phyloP scores from a whole-genome alignment of 2,329 filamentous ascomycete genomes.

The Tolypocladium endophyticum region DNA sequence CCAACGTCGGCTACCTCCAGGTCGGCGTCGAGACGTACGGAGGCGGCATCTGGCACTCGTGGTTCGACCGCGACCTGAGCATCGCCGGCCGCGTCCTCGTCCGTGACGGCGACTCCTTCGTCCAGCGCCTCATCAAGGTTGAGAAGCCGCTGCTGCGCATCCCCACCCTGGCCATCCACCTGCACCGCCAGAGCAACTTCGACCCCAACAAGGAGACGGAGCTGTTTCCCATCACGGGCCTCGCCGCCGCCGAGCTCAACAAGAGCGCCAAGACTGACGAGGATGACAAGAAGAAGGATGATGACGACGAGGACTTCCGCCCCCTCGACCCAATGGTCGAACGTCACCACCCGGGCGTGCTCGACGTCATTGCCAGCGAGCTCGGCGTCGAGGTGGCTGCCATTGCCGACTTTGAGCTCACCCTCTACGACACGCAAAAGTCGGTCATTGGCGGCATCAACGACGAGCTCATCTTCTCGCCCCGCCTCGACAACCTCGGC shows the following conservation, averaged over 20 bases:
- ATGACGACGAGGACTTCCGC: slow-evolving; percentile 45
- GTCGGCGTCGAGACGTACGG: slow-evolving; percentile 96
- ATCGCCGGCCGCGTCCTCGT: slow-evolving; percentile 85
- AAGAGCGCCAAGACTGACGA: slow-evolving; percentile 47
- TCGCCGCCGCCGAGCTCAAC: slow-evolving; percentile 83
- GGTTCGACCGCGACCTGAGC: slow-evolving; percentile 92
- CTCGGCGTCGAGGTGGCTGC: slow-evolving; percentile 59
- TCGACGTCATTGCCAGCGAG: slow-evolving; percentile 76
- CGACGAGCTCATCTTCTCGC: slow-evolving; percentile 91
- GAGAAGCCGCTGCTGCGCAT: slow-evolving; percentile 85
- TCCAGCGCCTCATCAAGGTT: slow-evolving; percentile 80
- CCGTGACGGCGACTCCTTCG: slow-evolving; percentile 59
- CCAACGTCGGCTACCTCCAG: slow-evolving; percentile 78
- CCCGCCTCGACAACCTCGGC: slow-evolving; percentile 89
- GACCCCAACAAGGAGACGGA: slow-evolving; percentile 96
- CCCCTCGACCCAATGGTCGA: slow-evolving; percentile 69
- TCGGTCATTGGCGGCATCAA: slow-evolving; percentile 79
- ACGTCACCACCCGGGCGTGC: slow-evolving; percentile 79
- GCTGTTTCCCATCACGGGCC: slow-evolving; percentile 82
- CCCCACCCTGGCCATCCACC: slow-evolving; percentile 86
- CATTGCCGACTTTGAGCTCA: slow-evolving; percentile 86
- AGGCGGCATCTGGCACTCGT: slow-evolving; percentile 94
- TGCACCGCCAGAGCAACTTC: slow-evolving; percentile 78
- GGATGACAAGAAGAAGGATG: slow-evolving; percentile 21
- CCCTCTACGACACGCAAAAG: slow-evolving; percentile 95